Base-by-base conservation (phyloP, 2,329 filamentous ascomycete genomes). In the Ophiostoma piceae region DNA sequence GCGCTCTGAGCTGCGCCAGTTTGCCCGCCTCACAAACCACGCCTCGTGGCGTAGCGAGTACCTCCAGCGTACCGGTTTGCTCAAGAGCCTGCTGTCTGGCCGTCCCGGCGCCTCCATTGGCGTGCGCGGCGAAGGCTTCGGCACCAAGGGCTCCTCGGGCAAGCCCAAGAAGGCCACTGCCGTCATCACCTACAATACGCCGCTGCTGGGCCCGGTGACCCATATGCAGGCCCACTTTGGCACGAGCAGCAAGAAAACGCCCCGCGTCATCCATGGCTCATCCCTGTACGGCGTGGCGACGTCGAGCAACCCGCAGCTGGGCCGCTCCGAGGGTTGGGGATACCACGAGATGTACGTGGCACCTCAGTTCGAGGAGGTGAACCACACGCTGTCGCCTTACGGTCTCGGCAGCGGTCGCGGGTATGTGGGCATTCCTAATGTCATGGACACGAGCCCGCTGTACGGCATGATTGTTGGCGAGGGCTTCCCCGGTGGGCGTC, bases 41-140 rank as follows among this genome's bases (percentile, higher is more conserved):
- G 91, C 93, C n/a, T 95, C 94, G 9, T 98, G 95, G 94, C 87
- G 94, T 74, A 97, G 92, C 79, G 95, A 99, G 79, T 99, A 98
- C 76, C 90, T 98, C 66, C 81, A 97, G 70, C 87, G 95, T 66
- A 97, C 93, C 1, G 87, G 92, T 66, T 85, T 98, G 68, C 81
- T 98, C 68, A 87, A 93, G 64, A 95, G 92, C 72, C 82, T 98
- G 70, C 86, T 85, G 66, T 88, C 92, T 71, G 95, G 94, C 67
- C 96, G 94, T 77, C 92, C 94, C 71, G 80, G 85, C 51, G 81
- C 82, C 11, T 70, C 68, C 0, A 57, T 71, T 3, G 77, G 83
- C 39, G 79, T 82, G 66, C 67, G 68, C 80, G 83, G 75, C 77
- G 85, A 79, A 6, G 77, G 72, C 80, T 77, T 72, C 80, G 84